Evolutionary conservation across 2,329 filamentous ascomycete species (phyloP), one percentile per base, ranked within the genome.

Genomic region (Hypoxylon sp.): DNA sequence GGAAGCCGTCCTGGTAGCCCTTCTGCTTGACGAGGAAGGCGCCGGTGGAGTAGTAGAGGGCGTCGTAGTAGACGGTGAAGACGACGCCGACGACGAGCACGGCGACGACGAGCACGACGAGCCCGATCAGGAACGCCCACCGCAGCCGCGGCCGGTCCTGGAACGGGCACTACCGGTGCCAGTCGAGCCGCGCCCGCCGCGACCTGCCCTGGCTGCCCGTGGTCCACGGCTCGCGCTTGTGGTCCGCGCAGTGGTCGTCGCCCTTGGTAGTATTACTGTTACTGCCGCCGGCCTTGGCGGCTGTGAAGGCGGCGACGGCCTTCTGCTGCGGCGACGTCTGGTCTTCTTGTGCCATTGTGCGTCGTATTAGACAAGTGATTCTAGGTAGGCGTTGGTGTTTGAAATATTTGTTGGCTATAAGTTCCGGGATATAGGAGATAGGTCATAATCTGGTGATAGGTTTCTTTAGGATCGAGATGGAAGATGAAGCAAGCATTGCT

Each of bases 71-170:
- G 8, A 61, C 62, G 23, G 65, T 61, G 47, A 63, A 62, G 8
- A 67, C 64, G 51, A 68, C 59, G 55, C 62, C 67, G 17, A 55
- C 45, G 51, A 68, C 49, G 37, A 67, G 48, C 21, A 67, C 55
- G 9, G 57, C 59, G 43, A 63, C 17, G n/a, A 67, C 60, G 38
- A 65, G 18, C 13, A 65, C 38, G 18, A 54, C 65, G 17, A 67
- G 52, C 20, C 56, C 55, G 33, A 61, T 49, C 1, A 64, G 50
- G 15, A 64, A 52, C 3, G 53, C 54, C 64, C 64, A 66, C 29
- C 65, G 62, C 21, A 68, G 54, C 29, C 46, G 48, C n/a, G 67
- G 67, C 6, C 57, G 65, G 37, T 65, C 35, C 43, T 62, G 54
- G 42, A 67, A 55, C 41, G 57, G 65, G 29, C 60, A 55, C 58